A percentile compares a stretch with the other conserved stretches of the same genome.
These are phyloP conservation scores for Infundibulicybe gibba DNA, from an alignment of 768 basidiomycete genomes.

Conservation along the genomic window DNA sequence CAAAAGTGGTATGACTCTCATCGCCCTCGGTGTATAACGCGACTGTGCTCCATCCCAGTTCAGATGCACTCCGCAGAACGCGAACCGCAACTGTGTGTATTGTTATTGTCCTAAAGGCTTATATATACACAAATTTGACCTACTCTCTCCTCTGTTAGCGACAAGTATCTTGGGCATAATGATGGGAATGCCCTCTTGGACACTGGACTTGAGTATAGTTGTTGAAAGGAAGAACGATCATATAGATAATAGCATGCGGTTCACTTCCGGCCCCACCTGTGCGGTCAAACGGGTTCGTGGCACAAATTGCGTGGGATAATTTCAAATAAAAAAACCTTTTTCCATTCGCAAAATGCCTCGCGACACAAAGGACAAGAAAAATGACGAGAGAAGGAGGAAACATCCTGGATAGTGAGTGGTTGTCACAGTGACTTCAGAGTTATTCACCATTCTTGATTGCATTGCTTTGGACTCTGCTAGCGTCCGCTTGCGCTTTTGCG, in stretches of 20 bases:
- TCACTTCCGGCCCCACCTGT: no score
- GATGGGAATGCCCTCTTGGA: no score
- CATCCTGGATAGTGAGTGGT: constrained; percentile 27
- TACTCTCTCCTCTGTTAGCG: constrained; percentile 71
- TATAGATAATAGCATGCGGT: no score
- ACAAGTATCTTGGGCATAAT: constrained; percentile 64
- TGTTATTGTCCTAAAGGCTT: constrained; percentile 9
- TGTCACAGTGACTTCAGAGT: background rate
- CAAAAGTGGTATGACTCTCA: constrained; percentile 76
- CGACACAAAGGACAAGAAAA: constrained; percentile 1
- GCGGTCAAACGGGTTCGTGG: no score
- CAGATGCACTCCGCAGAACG: constrained; percentile 74
- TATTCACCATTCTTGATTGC: background rate
- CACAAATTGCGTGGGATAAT: no score
- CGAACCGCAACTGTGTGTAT: constrained; percentile 71
- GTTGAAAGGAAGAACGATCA: no score
- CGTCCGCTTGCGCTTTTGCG: constrained; percentile 23
- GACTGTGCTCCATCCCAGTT: constrained; percentile 79
- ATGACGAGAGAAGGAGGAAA: constrained; percentile 12
- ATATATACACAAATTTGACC: constrained; percentile 24
- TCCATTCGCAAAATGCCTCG: constrained; percentile 42
- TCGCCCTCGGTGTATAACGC: constrained; percentile 86
- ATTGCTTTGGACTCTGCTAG: constrained; percentile 9
- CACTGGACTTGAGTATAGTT: no score
- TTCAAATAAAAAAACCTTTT: no score